Percentiles rank a stretch among this genome's conserved stretches.
phyloP scores from a whole-genome alignment of 805 yeast genomes.

The Saccharomycopsis microspora region DNA sequence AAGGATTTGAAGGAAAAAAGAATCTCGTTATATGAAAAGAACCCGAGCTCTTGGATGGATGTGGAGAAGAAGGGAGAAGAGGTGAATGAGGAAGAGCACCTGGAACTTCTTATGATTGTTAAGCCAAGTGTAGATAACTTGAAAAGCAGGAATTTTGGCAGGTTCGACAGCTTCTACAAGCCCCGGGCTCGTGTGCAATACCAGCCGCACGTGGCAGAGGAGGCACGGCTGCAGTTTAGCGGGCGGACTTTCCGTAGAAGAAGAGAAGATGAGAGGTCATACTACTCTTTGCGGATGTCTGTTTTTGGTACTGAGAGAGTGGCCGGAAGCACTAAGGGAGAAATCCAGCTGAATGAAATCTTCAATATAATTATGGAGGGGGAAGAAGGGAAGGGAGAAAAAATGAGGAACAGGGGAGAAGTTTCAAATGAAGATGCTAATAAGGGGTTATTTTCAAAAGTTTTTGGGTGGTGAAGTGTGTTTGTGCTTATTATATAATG shows the following conservation, averaged over 20 bases:
- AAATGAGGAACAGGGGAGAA: too few species aligned
- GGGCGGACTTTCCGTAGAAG: constrained; percentile 1
- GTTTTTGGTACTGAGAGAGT: background rate
- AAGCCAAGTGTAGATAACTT: background rate
- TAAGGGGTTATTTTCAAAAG: constrained; percentile 60
- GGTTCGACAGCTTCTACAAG: background rate
- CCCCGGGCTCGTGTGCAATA: constrained; percentile 2
- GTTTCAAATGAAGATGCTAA: too few species aligned
- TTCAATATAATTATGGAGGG: constrained; percentile 1
- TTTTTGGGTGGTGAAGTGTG: constrained; percentile 70
- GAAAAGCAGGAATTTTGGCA: background rate
- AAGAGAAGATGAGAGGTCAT: background rate
- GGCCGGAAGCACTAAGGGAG: background rate
- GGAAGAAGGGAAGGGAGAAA: background rate
- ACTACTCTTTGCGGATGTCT: background rate
- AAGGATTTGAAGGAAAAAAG: background rate
- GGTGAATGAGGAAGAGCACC: background rate
- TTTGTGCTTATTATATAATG: background rate
- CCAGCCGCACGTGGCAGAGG: constrained; percentile 5
- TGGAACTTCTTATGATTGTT: background rate
- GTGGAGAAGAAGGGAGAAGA: background rate
- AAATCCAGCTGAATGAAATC: constrained; percentile 1
- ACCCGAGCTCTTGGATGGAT: constrained; percentile 1
- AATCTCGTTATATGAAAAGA: constrained; percentile 1
- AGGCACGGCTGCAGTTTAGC: constrained; percentile 1